phyloP scores from a whole-genome alignment of 345 rosid genomes.

The Xanthoceras sorbifolium region DNA sequence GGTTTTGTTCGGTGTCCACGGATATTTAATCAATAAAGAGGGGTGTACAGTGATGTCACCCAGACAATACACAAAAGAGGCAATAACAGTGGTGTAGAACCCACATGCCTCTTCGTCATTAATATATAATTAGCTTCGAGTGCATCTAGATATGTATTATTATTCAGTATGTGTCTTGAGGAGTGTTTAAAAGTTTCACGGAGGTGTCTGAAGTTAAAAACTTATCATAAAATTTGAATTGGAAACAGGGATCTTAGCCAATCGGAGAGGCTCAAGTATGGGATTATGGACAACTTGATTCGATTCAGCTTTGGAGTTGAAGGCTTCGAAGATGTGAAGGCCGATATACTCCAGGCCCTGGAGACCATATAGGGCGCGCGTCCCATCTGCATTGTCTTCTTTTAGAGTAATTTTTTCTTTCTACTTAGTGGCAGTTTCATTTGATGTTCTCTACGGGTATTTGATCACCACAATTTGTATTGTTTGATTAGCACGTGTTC shows the following conservation, averaged over 20 bases:
- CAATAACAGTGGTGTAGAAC: no score
- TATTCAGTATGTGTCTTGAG: no score
- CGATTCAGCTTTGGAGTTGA: conserved; percentile 96
- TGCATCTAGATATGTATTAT: no score
- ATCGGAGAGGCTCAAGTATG: conserved; percentile 70
- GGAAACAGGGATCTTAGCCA: conserved; percentile 79
- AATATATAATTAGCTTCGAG: no score
- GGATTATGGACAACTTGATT: conserved; percentile 87
- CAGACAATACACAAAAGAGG: no score
- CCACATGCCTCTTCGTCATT: no score
- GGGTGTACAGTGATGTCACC: no score
- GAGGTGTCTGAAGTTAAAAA: no score
- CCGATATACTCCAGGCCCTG: conserved; percentile 87
- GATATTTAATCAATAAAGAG: no score
- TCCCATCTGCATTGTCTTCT: not conserved
- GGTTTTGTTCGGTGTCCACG: not conserved
- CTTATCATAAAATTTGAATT: not conserved
- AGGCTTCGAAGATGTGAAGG: conserved; percentile 88
- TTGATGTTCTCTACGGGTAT: conserved; percentile 24
- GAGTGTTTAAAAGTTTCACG: no score
- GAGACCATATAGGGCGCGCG: conserved; percentile 46
- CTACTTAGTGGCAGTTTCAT: not conserved
- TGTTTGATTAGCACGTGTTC: not conserved
- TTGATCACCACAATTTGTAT: conserved; percentile 12
- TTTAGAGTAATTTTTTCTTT: not conserved